Conservation (phyloP, 345 rosid species). For the Jatropha curcas region DNA sequence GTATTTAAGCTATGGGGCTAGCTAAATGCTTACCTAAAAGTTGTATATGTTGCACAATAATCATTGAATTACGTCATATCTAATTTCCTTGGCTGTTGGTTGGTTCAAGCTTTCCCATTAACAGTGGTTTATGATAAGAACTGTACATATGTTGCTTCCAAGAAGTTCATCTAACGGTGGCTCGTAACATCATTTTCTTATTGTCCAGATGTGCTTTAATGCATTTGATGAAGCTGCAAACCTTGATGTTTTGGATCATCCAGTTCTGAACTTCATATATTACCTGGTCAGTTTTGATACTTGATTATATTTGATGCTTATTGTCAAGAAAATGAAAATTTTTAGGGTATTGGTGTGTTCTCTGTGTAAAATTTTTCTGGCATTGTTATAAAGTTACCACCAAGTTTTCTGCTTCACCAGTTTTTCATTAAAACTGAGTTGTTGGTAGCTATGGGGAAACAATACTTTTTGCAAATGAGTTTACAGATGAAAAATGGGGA, state of each 20-base stretch:
- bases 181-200: slow-evolving; percentile 5
- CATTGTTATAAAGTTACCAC: background rate
- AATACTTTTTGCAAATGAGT: background rate
- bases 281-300: slow-evolving; percentile 59
- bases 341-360: background rate
- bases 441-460: too few relatives aligned
- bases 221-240: slow-evolving; percentile 80
- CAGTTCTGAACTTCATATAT: slow-evolving; percentile 76
- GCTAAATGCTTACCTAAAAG: background rate
- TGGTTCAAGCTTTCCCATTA: background rate
- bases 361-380: too few relatives aligned
- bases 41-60: background rate
- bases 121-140: background rate
- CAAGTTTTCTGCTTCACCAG: background rate
- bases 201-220: slow-evolving; percentile 69
- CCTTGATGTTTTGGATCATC: slow-evolving; percentile 82
- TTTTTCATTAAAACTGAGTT: background rate
- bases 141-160: background rate
- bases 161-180: slow-evolving; percentile 8
- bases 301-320: background rate
- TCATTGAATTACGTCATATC: background rate
- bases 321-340: background rate
- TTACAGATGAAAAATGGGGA: background rate
- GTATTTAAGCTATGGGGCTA: background rate
- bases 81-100: background rate